Evolutionary conservation across 1,284 basidiomycete genomes (phyloP).

Genomic region (Rhizoctonia solani): DNA sequence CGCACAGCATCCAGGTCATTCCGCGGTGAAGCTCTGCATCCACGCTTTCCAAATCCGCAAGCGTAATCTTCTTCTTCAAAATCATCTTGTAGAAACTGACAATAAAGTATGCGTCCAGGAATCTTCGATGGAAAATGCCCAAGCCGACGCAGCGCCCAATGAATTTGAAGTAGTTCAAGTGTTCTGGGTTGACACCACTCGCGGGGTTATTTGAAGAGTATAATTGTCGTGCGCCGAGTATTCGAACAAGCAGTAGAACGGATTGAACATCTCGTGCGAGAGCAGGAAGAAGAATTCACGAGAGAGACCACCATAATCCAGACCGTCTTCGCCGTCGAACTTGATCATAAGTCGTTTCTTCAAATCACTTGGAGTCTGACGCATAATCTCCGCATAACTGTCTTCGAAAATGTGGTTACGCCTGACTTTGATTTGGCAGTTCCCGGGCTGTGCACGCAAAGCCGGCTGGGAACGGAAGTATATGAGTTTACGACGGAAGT

Average conservation of each 20-base stretch:
- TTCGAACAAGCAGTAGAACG: constrained; percentile 99
- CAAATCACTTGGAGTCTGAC: constrained; percentile 88
- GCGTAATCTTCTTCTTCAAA: constrained; percentile 79
- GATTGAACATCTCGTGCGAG: constrained; percentile 98
- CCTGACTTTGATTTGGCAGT: constrained; percentile 96
- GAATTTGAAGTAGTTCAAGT: constrained; percentile 99
- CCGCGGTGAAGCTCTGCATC: constrained; percentile 91
- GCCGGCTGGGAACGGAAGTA: constrained; percentile 99
- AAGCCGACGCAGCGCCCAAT: constrained; percentile 93
- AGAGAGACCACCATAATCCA: constrained; percentile 97
- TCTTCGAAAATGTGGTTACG: constrained; percentile 96
- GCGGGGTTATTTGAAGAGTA: constrained; percentile 98
- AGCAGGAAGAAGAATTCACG: constrained; percentile 99
- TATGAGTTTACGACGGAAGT: constrained; percentile 97
- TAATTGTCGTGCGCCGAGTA: constrained; percentile 99
- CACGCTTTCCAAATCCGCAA: constrained; percentile 88
- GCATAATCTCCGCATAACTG: constrained; percentile 95
- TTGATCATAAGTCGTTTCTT: constrained; percentile 98
- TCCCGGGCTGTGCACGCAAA: constrained; percentile 84
- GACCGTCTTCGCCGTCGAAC: constrained; percentile 97
- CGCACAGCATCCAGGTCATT: constrained; percentile 95
- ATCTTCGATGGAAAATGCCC: constrained; percentile 97
- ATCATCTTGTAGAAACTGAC: constrained; percentile 99
- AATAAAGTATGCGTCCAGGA: constrained; percentile 99
- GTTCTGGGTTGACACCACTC: constrained; percentile 97